These are phyloP conservation scores for Porpolomopsis calyptriformis DNA, from an alignment of 768 basidiomycete genomes.

Conservation along the genomic window DNA sequence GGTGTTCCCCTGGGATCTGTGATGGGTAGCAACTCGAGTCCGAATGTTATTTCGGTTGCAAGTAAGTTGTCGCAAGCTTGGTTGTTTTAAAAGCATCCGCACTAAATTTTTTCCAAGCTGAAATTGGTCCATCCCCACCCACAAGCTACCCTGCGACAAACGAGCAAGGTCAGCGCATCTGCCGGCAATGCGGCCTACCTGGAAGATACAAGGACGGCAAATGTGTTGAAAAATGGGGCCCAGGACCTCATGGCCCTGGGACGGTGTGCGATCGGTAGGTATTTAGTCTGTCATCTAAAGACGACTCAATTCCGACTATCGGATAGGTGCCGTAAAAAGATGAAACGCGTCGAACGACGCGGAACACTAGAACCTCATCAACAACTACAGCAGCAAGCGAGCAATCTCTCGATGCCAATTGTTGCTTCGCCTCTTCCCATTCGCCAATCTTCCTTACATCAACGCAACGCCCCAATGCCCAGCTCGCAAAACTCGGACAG, in stretches of 20 bases:
- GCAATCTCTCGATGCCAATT: not conserved
- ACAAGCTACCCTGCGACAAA: slow-evolving; percentile 38
- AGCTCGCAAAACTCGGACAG: not conserved
- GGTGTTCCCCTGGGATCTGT: not conserved
- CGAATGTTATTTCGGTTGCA: not conserved
- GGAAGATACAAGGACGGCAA: slow-evolving; percentile 78
- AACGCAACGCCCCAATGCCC: not conserved
- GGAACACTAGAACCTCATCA: slow-evolving; percentile 33
- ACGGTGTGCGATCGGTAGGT: slow-evolving; percentile 71
- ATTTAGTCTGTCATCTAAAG: slow-evolving; percentile 1
- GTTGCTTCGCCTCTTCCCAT: not conserved
- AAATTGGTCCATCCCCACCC: slow-evolving; percentile 15
- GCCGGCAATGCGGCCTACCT: slow-evolving; percentile 61
- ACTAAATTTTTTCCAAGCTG: slow-evolving; percentile 7
- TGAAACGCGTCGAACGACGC: slow-evolving; percentile 72
- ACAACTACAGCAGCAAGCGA: not conserved
- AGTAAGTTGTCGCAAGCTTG: not conserved
- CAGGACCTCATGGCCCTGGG: slow-evolving; percentile 73
- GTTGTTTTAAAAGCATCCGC: not conserved
- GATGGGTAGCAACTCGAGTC: not conserved
- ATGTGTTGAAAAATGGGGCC: slow-evolving; percentile 84
- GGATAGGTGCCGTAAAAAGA: slow-evolving; percentile 67
- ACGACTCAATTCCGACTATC: slow-evolving; percentile 1
- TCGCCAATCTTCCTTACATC: not conserved
- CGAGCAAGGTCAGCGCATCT: slow-evolving; percentile 60